A percentile compares a stretch with the other conserved stretches of the same genome.
Conservation (phyloP, 2,329 filamentous ascomycete species). For the Dothistroma septosporum region DNA sequence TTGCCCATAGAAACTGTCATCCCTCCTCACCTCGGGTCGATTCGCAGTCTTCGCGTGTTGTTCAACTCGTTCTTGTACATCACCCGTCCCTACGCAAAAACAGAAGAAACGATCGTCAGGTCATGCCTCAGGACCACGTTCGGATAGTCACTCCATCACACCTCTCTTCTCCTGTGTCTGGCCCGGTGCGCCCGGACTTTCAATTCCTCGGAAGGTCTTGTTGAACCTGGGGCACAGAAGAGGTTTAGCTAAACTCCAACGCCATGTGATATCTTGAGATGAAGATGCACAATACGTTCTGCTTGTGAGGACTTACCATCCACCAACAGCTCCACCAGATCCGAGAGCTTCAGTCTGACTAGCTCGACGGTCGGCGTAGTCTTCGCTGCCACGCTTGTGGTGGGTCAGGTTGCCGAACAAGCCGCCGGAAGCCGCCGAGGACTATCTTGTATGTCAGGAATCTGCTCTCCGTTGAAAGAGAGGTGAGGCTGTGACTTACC, state of each 20-base stretch:
- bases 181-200: neutral
- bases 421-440: slow-evolving; percentile 23
- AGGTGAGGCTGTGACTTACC: slow-evolving; percentile 8
- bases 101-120: neutral
- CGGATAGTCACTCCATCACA: slow-evolving; percentile 12
- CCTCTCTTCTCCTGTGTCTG: slow-evolving; percentile 10
- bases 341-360: slow-evolving; percentile 18
- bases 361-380: slow-evolving; percentile 30
- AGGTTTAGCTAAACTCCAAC: too few relatives aligned
- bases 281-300: too few relatives aligned
- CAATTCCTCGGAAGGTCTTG: slow-evolving; percentile 10
- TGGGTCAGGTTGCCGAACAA: slow-evolving; percentile 29
- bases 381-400: slow-evolving; percentile 32
- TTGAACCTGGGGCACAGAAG: slow-evolving; percentile 3
- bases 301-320: neutral
- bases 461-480: neutral
- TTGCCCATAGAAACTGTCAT: neutral
- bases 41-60: neutral
- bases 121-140: slow-evolving; percentile 7
- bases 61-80: neutral
- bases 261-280: too few relatives aligned
- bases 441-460: slow-evolving; percentile 10
- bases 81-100: neutral
- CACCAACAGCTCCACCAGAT: slow-evolving; percentile 4
- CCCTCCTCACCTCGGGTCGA: neutral